Evolutionary conservation across 169 alveolate genomes (phyloP), one percentile per base, ranked within the genome.

Genomic region (Cryptosporidium muris): DNA sequence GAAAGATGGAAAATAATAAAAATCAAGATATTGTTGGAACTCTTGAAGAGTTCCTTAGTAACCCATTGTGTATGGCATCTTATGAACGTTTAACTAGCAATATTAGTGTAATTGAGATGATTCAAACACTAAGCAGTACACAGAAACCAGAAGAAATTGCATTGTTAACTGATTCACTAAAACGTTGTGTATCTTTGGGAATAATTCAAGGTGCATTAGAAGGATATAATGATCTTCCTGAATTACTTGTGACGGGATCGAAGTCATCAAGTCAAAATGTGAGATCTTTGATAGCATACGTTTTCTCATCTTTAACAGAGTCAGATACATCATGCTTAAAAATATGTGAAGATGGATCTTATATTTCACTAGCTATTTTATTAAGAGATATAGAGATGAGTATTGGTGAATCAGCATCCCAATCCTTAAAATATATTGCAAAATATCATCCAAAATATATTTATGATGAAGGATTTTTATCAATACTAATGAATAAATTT

Each of bases 51-150:
- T 74, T 74, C 37, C 47, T 74, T 12, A 51, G 74, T 11, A 58
- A 66, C 42, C 85, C 85, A 40, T 63, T 74, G 8, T 74, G 85
- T 74, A 58, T 37, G 25, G 85, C 54, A 36, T 74, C 85, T 38
- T 74, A 60, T 47, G 40, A 47, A 43, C 62, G 60, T 8, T 63
- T 74, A 12, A 43, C 58, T 34, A 60, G 9, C 6, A 51, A 12
- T 14, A 74, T 74, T 12, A 54, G 60, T 1, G 45, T 74, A 47
- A 42, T 7, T 16, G 68, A 64, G 6, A 11, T 74, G 8, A 34
- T 74, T 8, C 51, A 74, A 14, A 36, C 51, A 43, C 43, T 74
- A 12, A 14, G 54, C 12, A 37, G 9, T n/a, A 43, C 64, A 14
- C 14, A 74, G 40, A 58, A 12, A 9, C 34, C 16, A 25, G 68